Conservation (phyloP, 2,329 filamentous ascomycete genomes). For the Cercospora zeina region DNA sequence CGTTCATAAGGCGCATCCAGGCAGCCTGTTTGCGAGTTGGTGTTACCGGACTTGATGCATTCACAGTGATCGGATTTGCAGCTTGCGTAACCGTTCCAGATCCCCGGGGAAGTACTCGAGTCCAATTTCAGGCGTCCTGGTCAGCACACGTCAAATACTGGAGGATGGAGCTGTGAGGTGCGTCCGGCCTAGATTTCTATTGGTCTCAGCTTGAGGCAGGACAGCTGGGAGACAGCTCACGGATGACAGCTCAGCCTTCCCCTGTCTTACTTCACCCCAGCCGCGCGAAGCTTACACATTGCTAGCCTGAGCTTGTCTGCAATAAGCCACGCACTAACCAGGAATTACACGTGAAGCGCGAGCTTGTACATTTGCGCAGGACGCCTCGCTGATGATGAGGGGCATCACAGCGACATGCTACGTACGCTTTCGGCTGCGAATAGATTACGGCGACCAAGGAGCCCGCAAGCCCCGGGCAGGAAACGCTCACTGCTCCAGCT, state of each 20-base stretch:
- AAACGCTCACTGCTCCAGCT: background rate
- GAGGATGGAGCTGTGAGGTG: background rate
- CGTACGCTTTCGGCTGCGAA: background rate
- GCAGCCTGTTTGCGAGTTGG: background rate
- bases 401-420: background rate
- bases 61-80: background rate
- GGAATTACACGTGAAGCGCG: background rate
- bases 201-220: background rate
- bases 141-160: background rate
- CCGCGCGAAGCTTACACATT: background rate
- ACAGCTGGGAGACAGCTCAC: background rate
- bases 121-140: background rate
- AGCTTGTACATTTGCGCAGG: background rate
- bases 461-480: background rate
- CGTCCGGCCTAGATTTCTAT: background rate
- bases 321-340: background rate
- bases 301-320: constrained; percentile 1
- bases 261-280: background rate
- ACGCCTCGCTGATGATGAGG: background rate
- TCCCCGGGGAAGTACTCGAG: background rate
- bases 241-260: background rate
- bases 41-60: background rate
- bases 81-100: background rate
- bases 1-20: background rate
- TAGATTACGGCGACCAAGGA: background rate